Evolutionary conservation across 2,329 filamentous ascomycete species (phyloP).

Genomic region (Penicillium nordicum): DNA sequence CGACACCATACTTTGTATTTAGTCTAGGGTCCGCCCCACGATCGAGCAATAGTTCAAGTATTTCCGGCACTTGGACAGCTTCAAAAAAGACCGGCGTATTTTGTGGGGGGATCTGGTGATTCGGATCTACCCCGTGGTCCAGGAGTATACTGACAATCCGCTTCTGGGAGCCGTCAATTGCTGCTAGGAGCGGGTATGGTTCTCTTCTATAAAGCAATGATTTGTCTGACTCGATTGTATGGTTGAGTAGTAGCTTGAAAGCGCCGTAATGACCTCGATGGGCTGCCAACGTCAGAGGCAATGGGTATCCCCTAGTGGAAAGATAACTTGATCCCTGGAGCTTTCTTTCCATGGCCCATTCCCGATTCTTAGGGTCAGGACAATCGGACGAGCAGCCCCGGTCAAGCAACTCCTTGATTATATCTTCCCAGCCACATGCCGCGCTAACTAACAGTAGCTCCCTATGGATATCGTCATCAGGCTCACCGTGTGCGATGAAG

Average conservation of each 20-base stretch:
- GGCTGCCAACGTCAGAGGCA: background rate
- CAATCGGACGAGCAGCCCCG: background rate
- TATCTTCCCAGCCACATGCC: background rate
- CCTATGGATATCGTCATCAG: background rate
- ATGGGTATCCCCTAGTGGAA: background rate
- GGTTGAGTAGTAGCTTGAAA: background rate
- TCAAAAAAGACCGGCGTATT: background rate
- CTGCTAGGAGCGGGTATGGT: background rate
- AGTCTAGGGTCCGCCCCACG: background rate
- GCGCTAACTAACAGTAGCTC: background rate
- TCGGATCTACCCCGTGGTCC: background rate
- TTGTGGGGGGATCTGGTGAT: background rate
- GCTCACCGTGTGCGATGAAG: background rate
- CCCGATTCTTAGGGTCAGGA: background rate
- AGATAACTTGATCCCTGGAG: background rate
- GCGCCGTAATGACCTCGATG: background rate
- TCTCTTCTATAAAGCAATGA: background rate
- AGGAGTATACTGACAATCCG: background rate
- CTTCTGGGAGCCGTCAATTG: background rate
- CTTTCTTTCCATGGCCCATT: background rate
- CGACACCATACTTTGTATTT: background rate
- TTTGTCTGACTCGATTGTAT: background rate
- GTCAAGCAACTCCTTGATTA: background rate
- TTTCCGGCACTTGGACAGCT: background rate
- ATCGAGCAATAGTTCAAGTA: background rate